Conservation (phyloP, 2,329 filamentous ascomycete species). For the Fusarium verrucosum region DNA sequence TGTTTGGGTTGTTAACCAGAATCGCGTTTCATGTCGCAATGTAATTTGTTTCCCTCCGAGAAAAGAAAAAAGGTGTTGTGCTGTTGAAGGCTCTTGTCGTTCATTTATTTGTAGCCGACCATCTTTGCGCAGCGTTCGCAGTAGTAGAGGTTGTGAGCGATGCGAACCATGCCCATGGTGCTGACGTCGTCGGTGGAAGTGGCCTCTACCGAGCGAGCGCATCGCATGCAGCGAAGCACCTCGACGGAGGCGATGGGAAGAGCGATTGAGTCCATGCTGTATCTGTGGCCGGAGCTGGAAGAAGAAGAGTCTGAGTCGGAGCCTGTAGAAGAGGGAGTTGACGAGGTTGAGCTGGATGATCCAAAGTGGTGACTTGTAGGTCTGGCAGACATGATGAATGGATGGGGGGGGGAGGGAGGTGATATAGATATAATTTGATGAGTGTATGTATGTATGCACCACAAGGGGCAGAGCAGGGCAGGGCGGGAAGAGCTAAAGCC, state of each 20-base stretch:
- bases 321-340: conserved; percentile 28
- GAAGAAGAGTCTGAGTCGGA: conserved; percentile 40
- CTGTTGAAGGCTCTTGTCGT: background rate
- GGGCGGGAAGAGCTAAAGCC: conserved; percentile 9
- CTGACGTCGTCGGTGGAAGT: conserved; percentile 68
- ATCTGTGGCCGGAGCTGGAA: conserved; percentile 48
- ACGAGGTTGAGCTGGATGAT: conserved; percentile 38
- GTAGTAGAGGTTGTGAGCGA: conserved; percentile 73
- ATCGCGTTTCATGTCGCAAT: conserved; percentile 26
- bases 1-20: conserved; percentile 20
- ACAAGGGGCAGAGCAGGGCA: background rate
- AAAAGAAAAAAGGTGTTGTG: conserved; percentile 3
- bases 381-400: conserved; percentile 36
- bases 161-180: conserved; percentile 70
- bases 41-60: conserved; percentile 18
- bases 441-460: background rate
- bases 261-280: conserved; percentile 60
- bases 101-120: conserved; percentile 67
- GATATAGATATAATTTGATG: conserved; percentile 33
- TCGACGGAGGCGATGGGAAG: conserved; percentile 63
- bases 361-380: conserved; percentile 37
- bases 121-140: conserved; percentile 71
- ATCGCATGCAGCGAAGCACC: conserved; percentile 70
- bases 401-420: conserved; percentile 23
- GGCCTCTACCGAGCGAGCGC: conserved; percentile 67